Evolutionary conservation across 306 rosid genomes (phyloP).

Genomic region (Prunus kanzakura): DNA sequence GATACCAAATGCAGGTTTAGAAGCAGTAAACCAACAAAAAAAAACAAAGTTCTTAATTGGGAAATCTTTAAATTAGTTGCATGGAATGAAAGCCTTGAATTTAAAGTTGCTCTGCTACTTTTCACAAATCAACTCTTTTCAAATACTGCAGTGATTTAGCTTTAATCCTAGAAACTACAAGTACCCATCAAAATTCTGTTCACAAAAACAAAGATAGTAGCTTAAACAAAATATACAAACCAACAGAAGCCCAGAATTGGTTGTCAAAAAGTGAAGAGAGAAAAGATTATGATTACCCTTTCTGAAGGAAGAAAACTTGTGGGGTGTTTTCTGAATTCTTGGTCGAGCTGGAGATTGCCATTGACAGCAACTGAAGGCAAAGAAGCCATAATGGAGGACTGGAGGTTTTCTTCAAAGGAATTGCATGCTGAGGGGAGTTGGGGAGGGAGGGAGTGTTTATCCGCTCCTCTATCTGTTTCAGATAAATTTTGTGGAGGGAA

Average conservation of each 20-base stretch:
- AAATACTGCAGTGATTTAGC: background rate
- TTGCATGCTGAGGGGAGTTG: background rate
- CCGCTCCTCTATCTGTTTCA: slow-evolving; percentile 11
- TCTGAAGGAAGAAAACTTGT: slow-evolving; percentile 37
- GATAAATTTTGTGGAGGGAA: slow-evolving; percentile 32
- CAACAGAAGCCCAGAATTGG: background rate
- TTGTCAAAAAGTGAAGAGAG: background rate
- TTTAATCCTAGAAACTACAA: background rate
- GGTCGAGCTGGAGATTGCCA: slow-evolving; percentile 58
- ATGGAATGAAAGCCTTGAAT: background rate
- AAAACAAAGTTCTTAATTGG: background rate
- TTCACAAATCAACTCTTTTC: background rate
- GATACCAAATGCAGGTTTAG: background rate
- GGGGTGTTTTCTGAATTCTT: slow-evolving; percentile 46
- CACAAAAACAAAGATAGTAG: background rate
- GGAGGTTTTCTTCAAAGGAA: background rate
- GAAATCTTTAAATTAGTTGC: background rate
- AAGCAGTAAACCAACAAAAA: background rate
- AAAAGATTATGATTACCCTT: slow-evolving; percentile 34
- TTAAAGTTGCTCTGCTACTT: background rate
- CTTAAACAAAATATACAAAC: background rate
- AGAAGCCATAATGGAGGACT: slow-evolving; percentile 56
- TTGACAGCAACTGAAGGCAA: slow-evolving; percentile 52
- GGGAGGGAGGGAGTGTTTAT: slow-evolving; percentile 8
- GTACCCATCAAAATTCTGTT: background rate